Evolutionary conservation across 305 asterid species (phyloP), one percentile per base, ranked within the genome.

Genomic region (Withania somnifera): DNA sequence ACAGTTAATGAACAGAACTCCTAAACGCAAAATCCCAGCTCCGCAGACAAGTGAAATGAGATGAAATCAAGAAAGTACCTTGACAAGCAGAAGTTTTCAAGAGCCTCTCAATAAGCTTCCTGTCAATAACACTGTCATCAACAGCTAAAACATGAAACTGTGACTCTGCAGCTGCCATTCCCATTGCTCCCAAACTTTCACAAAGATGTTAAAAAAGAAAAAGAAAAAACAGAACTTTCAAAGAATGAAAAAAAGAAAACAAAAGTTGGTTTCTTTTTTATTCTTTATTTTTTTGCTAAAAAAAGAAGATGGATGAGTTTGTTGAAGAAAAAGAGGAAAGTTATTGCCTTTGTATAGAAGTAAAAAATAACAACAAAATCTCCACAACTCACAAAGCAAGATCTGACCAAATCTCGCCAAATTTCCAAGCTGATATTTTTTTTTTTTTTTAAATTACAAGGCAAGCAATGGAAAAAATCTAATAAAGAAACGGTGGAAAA

Each of bases 121-220:
- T 91, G 66, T 95, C 99, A 64, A 95, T 89, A 24, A 90, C 7
- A 86, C 97, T 95, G 81, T 95, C 99, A 92, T 95, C 99, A 77
- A 95, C 99, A 42, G 99, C 99, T 34, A 95, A 87, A 77, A 94
- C 97, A 88, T 95, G 99, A 83, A 91, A 95, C 85, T 89, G 92
- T 26, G 93, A 87, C 13, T 92, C 99, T 67, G 89, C 81, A 64
- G 95, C 88, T 34, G 93, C 94, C 95, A 93, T 88, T 28, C 85
- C 97, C 98, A 95, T 91, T 89, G 83, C 66, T 45, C 14, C 22
- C 22, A 71, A 6, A 20, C 8, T 30, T 79, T 11, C 8, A 9
- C 52, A 42, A 30, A 51, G 19, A 38, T n/a, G n/a, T n/a, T n/a
- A n/a, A n/a, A 15, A 13, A 2, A 73, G 77, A 52, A 42, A 20